Base-by-base conservation (phyloP, 179 eudicot species). In the Actinidia polygama region DNA sequence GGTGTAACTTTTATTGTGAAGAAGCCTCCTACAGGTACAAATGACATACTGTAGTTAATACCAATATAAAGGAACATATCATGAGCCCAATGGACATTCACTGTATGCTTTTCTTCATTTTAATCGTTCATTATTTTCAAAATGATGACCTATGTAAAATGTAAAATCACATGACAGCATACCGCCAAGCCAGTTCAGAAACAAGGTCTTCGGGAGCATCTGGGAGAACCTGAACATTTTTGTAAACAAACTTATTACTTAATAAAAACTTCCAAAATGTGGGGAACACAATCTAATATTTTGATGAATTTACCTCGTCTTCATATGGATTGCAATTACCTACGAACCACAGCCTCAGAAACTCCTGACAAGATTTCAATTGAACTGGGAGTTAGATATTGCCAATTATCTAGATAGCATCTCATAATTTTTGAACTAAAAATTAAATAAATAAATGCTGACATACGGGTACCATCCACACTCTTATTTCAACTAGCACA, bases 341-440 rank as follows among this genome's bases (percentile, higher is more conserved):
- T 89, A 90, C 91, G 86, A 96, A 96, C 99, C 99, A 96, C 88
- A 96, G 82, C 86, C 99, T 94, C 92, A 96, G 82, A 81, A 96
- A 96, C 84, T 96, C 99, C 98, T 96, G 85, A 14, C 21, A 86
- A 83, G 16, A 16, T 23, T 77, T 68, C 40, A 73, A 49, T 66
- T 21, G 73, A n/a, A 26, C 54, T 51, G 64, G 76, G 15, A 80
- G 64, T 68, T 74, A 81, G 80, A 79, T 66, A 51, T 30, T 69
- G 36, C 69, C 54, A 73, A 49, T 26, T 10, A 5, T 76, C 46
- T 26, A 67, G 51, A 4, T 16, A 18, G 21, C 26, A 66, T 69
- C 21, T 58, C 24, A 16, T 1, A 51, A 61, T 36, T 55, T 64
- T 75, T 75, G 49, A 14, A 68, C 1, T 54, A 55, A 6, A 46